Percentiles rank a stretch among this genome's conserved stretches.
Conservation (phyloP, 805 yeast genomes). For the Metschnikowia gruessii region DNA sequence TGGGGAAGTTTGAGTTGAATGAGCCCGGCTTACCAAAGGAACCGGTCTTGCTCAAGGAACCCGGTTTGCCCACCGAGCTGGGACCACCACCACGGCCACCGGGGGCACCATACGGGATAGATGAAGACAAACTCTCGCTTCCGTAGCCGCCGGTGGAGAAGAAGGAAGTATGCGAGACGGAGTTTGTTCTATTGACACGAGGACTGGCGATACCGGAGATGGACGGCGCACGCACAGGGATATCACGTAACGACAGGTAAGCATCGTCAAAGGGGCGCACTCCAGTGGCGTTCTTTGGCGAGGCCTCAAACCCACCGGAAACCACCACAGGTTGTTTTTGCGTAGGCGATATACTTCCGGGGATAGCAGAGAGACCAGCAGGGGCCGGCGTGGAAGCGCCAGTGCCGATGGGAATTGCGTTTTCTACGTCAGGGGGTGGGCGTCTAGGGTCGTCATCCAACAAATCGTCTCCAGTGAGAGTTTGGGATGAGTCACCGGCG, state of each 20-base stretch:
- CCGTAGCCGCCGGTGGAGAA: constrained; percentile 32
- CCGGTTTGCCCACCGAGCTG: constrained; percentile 9
- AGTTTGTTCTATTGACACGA: constrained; percentile 40
- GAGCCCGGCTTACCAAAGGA: constrained; percentile 11
- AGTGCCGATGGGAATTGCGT: too few relatives aligned
- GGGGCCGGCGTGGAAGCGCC: background rate
- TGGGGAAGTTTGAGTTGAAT: constrained; percentile 10
- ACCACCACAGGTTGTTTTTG: constrained; percentile 20
- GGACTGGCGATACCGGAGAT: constrained; percentile 26
- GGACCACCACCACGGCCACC: constrained; percentile 45
- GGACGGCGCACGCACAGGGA: constrained; percentile 5
- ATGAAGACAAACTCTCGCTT: constrained; percentile 48
- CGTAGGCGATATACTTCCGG: constrained; percentile 14
- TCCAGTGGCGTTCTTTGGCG: constrained; percentile 5
- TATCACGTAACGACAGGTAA: constrained; percentile 10
- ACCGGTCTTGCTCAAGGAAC: constrained; percentile 10
- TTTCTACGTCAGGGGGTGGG: background rate
- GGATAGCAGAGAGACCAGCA: constrained; percentile 2
- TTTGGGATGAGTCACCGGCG: background rate
- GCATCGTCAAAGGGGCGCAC: constrained; percentile 10
- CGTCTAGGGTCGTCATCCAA: background rate
- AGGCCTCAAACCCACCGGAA: constrained; percentile 19
- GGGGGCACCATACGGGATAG: constrained; percentile 71
- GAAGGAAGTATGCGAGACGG: constrained; percentile 40
- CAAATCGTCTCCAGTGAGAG: background rate